These are phyloP conservation scores for Colletotrichum neosansevieriae DNA, from an alignment of 2,329 filamentous ascomycete species.

Conservation along the genomic window DNA sequence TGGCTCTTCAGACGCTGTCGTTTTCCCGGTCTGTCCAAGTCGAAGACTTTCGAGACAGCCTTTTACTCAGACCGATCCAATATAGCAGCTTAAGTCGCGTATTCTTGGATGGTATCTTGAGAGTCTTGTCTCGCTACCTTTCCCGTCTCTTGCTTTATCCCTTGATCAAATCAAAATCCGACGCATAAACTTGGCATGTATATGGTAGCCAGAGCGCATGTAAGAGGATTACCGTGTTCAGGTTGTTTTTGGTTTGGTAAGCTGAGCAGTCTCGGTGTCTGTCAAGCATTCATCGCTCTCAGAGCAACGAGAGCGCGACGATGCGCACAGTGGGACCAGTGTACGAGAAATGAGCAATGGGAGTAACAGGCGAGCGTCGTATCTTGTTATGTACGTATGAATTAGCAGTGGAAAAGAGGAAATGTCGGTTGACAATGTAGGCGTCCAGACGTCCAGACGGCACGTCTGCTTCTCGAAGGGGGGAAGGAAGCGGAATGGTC, in stretches of 20 bases:
- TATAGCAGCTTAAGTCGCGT: no score
- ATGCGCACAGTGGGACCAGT: no score
- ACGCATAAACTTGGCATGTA: constrained; percentile 53
- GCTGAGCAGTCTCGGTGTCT: constrained; percentile 46
- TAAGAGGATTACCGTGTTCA: no score
- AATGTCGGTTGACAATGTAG: constrained; percentile 4
- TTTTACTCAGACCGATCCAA: no score
- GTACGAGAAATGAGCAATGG: not conserved
- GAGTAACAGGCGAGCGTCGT: constrained; percentile 28
- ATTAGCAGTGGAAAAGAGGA: constrained; percentile 5
- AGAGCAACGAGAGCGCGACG: constrained; percentile 38
- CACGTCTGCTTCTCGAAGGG: constrained; percentile 37
- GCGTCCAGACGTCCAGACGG: constrained; percentile 28
- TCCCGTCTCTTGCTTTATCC: no score
- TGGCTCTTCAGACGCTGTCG: no score
- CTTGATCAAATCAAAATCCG: no score
- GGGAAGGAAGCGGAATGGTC: constrained; percentile 33
- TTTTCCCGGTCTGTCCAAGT: no score
- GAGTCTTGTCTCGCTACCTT: no score
- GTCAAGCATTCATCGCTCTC: constrained; percentile 55
- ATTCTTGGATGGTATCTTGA: no score
- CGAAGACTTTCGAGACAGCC: no score
- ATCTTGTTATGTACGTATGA: constrained; percentile 7
- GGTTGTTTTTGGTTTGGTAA: constrained; percentile 49
- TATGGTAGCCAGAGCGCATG: constrained; percentile 42